These are phyloP conservation scores for Penicillium paradoxum DNA, from an alignment of 495 filamentous ascomycete species.

Conservation along the genomic window DNA sequence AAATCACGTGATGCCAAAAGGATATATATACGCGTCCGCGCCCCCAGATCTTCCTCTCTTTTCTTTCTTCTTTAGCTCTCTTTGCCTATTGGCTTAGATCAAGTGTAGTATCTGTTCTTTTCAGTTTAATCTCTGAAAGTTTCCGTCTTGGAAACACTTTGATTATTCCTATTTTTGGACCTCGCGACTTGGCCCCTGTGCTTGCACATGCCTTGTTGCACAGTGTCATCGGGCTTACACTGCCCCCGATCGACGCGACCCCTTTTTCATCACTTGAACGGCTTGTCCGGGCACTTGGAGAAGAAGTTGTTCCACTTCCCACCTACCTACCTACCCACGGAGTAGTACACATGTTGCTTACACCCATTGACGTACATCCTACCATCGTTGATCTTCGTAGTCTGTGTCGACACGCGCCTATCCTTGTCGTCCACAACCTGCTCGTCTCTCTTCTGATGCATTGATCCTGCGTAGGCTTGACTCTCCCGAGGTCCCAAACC, in stretches of 20 bases:
- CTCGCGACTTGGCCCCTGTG: slow-evolving; percentile 60
- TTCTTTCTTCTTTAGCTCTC: slow-evolving; percentile 46
- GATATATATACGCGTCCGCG: slow-evolving; percentile 26
- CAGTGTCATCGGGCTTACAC: slow-evolving; percentile 88
- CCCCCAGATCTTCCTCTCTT: slow-evolving; percentile 26
- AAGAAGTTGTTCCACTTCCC: slow-evolving; percentile 39
- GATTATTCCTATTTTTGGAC: slow-evolving; percentile 82
- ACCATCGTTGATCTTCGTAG: too few species aligned
- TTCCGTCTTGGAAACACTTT: slow-evolving; percentile 64
- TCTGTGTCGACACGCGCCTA: too few species aligned
- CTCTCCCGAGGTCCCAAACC: too few species aligned
- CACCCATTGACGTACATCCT: too few species aligned
- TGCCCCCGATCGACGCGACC: slow-evolving; percentile 80
- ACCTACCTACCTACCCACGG: too few species aligned
- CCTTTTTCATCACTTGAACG: slow-evolving; percentile 57
- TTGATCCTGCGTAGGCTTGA: too few species aligned
- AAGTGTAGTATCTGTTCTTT: slow-evolving; percentile 99
- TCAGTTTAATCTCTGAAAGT: slow-evolving; percentile 78
- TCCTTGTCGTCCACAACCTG: too few species aligned
- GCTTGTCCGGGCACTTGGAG: slow-evolving; percentile 57
- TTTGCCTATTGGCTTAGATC: slow-evolving; percentile 64
- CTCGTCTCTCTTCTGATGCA: too few species aligned
- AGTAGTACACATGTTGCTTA: too few species aligned
- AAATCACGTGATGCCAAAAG: neutral
- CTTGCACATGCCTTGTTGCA: slow-evolving; percentile 72